Conservation (phyloP, 495 filamentous ascomycete species). For the Apiosordaria backusii region DNA sequence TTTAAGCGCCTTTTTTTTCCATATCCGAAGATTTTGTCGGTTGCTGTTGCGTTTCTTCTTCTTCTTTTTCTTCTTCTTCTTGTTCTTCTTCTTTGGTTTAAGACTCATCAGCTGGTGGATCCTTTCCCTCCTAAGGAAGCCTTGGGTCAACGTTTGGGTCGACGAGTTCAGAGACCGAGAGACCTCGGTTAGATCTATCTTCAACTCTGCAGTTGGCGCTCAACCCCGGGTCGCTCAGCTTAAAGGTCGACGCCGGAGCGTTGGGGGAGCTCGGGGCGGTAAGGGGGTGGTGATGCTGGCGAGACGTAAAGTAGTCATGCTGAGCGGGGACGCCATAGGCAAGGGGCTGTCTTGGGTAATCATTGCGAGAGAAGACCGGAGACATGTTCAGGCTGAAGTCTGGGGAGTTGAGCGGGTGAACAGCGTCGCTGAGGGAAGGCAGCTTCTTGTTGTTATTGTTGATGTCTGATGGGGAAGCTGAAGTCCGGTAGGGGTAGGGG, state of each 20-base stretch:
- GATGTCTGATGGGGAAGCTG: constrained; percentile 2
- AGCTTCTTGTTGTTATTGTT: background rate
- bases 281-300: background rate
- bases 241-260: background rate
- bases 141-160: background rate
- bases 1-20: background rate
- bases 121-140: background rate
- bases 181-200: background rate
- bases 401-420: background rate
- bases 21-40: too few species aligned
- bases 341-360: background rate
- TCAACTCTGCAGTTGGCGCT: background rate
- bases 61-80: background rate
- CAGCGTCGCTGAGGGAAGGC: background rate
- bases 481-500: background rate
- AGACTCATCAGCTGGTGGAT: background rate
- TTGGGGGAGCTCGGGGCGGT: background rate
- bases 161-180: background rate
- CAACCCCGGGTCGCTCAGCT: background rate
- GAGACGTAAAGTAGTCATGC: background rate
- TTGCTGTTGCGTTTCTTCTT: background rate
- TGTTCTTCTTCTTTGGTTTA: background rate
- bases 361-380: background rate
- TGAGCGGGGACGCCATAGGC: background rate
- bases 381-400: background rate